Evolutionary conservation across 2,329 filamentous ascomycete species (phyloP).

Genomic region (Clarireedia hainanense): DNA sequence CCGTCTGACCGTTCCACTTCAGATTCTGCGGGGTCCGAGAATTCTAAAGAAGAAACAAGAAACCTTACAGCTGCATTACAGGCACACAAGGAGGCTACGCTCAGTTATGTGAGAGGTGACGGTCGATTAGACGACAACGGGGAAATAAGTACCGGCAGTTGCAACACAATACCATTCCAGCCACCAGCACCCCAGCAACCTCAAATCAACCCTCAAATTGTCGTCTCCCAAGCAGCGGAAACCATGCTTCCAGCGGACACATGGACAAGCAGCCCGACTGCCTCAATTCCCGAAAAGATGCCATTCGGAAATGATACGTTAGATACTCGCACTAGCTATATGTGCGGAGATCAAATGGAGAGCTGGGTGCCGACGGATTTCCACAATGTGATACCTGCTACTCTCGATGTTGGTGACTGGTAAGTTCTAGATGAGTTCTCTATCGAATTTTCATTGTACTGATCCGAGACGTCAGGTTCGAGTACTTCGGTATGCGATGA

Average conservation of each 20-base stretch:
- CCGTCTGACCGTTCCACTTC: not conserved
- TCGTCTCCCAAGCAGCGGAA: too few species aligned
- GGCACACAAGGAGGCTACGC: not conserved
- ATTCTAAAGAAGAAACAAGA: not conserved
- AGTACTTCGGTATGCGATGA: slow-evolving; percentile 1
- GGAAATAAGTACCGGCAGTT: not conserved
- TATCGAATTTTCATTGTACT: not conserved
- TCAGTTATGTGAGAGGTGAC: not conserved
- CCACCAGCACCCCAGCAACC: not conserved
- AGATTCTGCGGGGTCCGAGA: not conserved
- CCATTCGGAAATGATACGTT: not conserved
- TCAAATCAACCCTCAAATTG: too few species aligned
- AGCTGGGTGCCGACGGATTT: not conserved
- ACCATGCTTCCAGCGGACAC: too few species aligned
- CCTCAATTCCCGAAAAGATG: not conserved
- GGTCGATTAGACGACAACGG: not conserved
- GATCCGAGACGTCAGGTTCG: not conserved
- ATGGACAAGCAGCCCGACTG: not conserved
- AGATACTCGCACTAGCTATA: not conserved
- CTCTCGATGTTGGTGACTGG: slow-evolving; percentile 1
- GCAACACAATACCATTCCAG: not conserved
- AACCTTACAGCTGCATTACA: not conserved
- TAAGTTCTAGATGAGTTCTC: not conserved
- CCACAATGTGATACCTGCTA: not conserved
- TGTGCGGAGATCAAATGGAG: not conserved